Evolutionary conservation across 1,284 basidiomycete species (phyloP), one percentile per base, ranked within the genome.

Genomic region (Vanrija pseudolonga): DNA sequence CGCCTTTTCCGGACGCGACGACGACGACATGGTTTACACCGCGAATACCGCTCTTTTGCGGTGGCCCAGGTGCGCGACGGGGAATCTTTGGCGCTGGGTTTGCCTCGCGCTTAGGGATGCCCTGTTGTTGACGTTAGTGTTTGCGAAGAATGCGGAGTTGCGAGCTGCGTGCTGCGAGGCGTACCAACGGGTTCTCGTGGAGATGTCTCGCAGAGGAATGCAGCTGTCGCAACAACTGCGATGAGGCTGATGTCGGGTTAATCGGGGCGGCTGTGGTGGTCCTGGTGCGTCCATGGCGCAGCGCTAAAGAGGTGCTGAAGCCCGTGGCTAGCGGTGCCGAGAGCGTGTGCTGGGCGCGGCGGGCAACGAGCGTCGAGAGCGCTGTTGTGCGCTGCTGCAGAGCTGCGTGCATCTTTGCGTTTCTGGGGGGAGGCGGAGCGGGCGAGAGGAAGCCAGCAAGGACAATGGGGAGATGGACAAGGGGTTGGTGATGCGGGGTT

Each of bases 1-100:
- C 95, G 36, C 95, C 96, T 71, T 98, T 98, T 15, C 93, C 95
- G 63, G 89, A 93, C 1, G 92, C 89, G 0, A 98, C 93, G 4
- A 85, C 88, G 8, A 98, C 73, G 24, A 96, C 85, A 47, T 77
- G 72, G 57, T 80, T 78, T 28, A 82, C 81, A 24, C 81, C 70
- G 11, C 77, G 77, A 45, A 83, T 81, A 6, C 69, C 68, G 0
- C 78, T 74, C 46, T 80, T 80, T 38, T 72, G 62, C 2, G 80
- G 80, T 15, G 78, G 73, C 0, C 78, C 78, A 4, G 32, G 12
- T 2, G 78, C 60, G 51, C 72, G 62, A 8, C 76, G 66, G 1
- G 76, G 76, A 37, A 77, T 65, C 6, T 65, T 71, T 2, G 76
- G 76, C 17, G 76, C 63, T 3, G 74, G 71, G 53, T 74, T 74